These are phyloP conservation scores for Aspergillus taichungensis DNA, from an alignment of 495 filamentous ascomycete genomes.

Conservation along the genomic window DNA sequence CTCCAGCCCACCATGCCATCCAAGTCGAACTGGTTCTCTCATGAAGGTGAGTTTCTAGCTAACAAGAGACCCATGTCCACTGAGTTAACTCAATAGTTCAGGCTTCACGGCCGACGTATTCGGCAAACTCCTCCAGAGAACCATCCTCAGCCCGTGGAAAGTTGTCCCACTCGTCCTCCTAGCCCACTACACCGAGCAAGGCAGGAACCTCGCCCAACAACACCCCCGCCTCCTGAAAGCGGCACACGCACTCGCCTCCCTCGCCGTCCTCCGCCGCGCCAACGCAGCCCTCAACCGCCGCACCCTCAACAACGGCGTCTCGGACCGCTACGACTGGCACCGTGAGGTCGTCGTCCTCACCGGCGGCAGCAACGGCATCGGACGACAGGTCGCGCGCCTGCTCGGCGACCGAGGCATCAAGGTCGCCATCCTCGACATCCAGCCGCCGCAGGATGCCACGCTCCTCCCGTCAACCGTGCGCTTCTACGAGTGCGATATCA, in stretches of 20 bases:
- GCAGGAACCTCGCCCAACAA: constrained; percentile 38
- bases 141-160: constrained; percentile 51
- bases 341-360: constrained; percentile 64
- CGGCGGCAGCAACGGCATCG: constrained; percentile 63
- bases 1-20: no score
- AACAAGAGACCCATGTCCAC: no score
- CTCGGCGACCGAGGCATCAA: constrained; percentile 50
- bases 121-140: constrained; percentile 43
- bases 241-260: constrained; percentile 15
- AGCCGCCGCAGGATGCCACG: constrained; percentile 42
- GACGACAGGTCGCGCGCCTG: constrained; percentile 49
- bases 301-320: constrained; percentile 51
- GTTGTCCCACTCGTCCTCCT: constrained; percentile 47
- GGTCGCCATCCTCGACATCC: constrained; percentile 63
- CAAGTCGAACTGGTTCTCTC: background rate
- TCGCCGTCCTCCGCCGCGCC: constrained; percentile 40
- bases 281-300: constrained; percentile 42
- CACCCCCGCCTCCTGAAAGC: constrained; percentile 31
- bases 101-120: constrained; percentile 57
- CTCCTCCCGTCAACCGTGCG: constrained; percentile 41
- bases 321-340: constrained; percentile 57
- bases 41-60: no score
- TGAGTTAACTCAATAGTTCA: no score
- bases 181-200: constrained; percentile 50
- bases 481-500: constrained; percentile 59